Conservation (phyloP, 1,284 basidiomycete genomes). For the Amylostereum areolatum region DNA sequence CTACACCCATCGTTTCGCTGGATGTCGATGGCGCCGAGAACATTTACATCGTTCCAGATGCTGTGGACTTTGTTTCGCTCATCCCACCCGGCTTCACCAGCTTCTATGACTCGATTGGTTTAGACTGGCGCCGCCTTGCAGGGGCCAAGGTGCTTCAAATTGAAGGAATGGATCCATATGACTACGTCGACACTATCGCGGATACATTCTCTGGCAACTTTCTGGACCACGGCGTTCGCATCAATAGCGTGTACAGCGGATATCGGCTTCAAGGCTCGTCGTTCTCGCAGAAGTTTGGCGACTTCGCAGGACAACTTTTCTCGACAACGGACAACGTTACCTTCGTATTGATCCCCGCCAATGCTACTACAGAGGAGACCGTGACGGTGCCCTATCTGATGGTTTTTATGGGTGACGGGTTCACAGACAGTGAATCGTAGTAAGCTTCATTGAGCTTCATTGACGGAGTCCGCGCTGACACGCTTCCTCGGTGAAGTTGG, state of each 20-base stretch:
- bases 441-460: neutral
- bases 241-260: constrained; percentile 58
- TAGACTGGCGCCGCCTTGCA: constrained; percentile 55
- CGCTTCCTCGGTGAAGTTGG: constrained; percentile 38
- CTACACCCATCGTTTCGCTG: constrained; percentile 51
- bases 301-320: constrained; percentile 50
- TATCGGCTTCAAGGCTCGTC: constrained; percentile 45
- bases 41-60: constrained; percentile 53
- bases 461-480: neutral
- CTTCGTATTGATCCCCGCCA: constrained; percentile 16
- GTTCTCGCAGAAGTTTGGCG: constrained; percentile 55
- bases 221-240: constrained; percentile 55
- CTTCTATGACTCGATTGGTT: constrained; percentile 44
- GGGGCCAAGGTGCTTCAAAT: constrained; percentile 53
- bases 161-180: constrained; percentile 47
- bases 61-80: constrained; percentile 41
- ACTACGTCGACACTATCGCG: constrained; percentile 52
- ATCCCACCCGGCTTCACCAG: constrained; percentile 40
- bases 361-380: constrained; percentile 1
- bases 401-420: constrained; percentile 1
- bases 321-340: constrained; percentile 41
- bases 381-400: constrained; percentile 9
- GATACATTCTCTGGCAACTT: constrained; percentile 56
- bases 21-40: constrained; percentile 45
- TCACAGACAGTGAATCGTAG: constrained; percentile 2